Base-by-base conservation (phyloP, 1,284 basidiomycete species). In the Cystobasidiaceae sp. region DNA sequence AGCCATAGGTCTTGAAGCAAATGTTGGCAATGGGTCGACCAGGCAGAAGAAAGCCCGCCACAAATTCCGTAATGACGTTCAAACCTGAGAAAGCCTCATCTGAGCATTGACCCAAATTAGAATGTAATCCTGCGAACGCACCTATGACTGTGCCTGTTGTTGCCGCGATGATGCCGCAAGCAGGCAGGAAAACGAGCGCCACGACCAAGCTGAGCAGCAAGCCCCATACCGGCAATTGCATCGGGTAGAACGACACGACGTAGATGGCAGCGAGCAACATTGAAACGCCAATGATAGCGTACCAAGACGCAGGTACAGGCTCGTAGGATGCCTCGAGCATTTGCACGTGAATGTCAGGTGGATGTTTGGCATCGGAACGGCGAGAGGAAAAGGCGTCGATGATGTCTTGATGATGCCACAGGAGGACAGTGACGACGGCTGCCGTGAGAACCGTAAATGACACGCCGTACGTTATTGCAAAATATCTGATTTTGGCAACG, bases 141-240 rank as follows among this genome's bases (percentile, higher is more conserved):
- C 44, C 41, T 15, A 65, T 59, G 6, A 45, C 62, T 15, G 71
- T 72, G n/a, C 71, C 71, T 2, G 69, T 67, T 4, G 45, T 62
- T 13, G 58, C 65, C 9, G 62, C 65, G 4, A 70, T 67, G 30
- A 68, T 65, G 11, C 67, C 67, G 39, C 63, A 66, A 11, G 67
- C 62, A 1, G 78, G 78, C 9, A 79, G 69, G 67, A 79, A 79
- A 7, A 74, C 59, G 15, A 77, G 45, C 0, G 76, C 77, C 66
- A 79, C 76, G 17, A 71, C 30, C 7, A 79, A 71, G 0, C 76
- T 72, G 8, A 79, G 66, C 21, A 78, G 57, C 23, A 79, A 65
- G 0, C 75, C 78, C 78, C 77, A 79, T 0, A 76, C 65, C 0
- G 78, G 77, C 33, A 79, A 67, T 60, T 79, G 78, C n/a, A 79